Evolutionary conservation across 1,284 basidiomycete genomes (phyloP).

Genomic region (Cystobasidium pallidum): DNA sequence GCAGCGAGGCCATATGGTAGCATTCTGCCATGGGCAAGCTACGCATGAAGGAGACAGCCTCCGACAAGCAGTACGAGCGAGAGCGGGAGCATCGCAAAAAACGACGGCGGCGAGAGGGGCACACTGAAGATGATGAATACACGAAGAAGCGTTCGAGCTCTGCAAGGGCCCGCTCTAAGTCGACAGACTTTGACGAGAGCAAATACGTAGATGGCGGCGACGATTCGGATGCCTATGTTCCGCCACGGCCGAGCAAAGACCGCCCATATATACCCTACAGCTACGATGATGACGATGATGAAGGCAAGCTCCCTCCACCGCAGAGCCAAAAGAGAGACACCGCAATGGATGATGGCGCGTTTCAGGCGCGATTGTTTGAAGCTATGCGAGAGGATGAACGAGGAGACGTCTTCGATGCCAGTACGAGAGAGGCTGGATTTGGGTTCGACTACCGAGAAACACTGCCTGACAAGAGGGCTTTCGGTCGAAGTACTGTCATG

Average conservation of each 20-base stretch:
- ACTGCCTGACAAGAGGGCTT: slow-evolving; percentile 10
- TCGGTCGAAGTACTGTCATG: slow-evolving; percentile 17
- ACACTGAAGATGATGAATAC: background rate
- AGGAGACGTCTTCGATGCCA: slow-evolving; percentile 15
- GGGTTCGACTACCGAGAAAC: slow-evolving; percentile 39
- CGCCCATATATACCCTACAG: slow-evolving; percentile 38
- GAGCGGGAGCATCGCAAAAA: slow-evolving; percentile 30
- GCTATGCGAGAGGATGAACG: slow-evolving; percentile 42
- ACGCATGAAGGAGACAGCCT: slow-evolving; percentile 40
- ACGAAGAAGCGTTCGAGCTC: background rate
- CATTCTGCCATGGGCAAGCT: slow-evolving; percentile 28
- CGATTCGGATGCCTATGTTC: slow-evolving; percentile 40
- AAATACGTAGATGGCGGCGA: slow-evolving; percentile 16
- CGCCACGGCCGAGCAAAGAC: slow-evolving; percentile 41
- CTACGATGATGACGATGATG: slow-evolving; percentile 40
- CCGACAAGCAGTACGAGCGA: slow-evolving; percentile 6
- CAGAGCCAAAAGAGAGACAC: slow-evolving; percentile 26
- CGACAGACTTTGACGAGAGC: slow-evolving; percentile 3
- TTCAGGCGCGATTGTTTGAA: slow-evolving; percentile 36
- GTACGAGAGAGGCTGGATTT: slow-evolving; percentile 25
- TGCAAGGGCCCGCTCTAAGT: background rate
- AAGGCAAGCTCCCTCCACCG: slow-evolving; percentile 27
- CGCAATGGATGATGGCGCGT: slow-evolving; percentile 24
- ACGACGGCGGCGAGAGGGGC: slow-evolving; percentile 29
- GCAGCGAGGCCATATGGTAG: background rate